phyloP scores from a whole-genome alignment of 2,329 filamentous ascomycete species.

The Diplodia corticola region DNA sequence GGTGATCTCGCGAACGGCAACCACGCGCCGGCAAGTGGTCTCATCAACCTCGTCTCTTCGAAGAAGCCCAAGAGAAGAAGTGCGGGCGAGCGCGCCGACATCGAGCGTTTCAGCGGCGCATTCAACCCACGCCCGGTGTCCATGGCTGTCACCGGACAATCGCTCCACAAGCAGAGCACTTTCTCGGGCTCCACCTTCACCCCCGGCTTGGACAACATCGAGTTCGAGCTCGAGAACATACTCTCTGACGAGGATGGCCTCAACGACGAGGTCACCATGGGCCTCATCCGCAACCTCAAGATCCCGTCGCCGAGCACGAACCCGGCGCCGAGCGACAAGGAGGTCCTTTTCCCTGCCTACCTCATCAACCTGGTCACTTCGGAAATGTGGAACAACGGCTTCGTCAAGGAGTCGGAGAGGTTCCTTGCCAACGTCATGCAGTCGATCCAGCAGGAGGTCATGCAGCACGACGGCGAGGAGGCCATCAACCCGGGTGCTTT shows the following conservation, averaged over 20 bases:
- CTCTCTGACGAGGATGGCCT: slow-evolving; percentile 93
- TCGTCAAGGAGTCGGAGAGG: slow-evolving; percentile 97
- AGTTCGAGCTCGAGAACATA: slow-evolving; percentile 90
- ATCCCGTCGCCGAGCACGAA: slow-evolving; percentile 86
- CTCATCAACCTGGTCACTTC: slow-evolving; percentile 98
- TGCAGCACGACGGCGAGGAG: slow-evolving; percentile 97
- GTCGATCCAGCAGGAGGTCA: slow-evolving; percentile 98
- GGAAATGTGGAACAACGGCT: slow-evolving; percentile 99
- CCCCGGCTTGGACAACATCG: slow-evolving; percentile 83
- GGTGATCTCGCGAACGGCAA: slow-evolving; percentile 66
- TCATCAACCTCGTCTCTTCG: slow-evolving; percentile 95
- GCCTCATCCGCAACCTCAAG: slow-evolving; percentile 93
- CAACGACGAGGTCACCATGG: slow-evolving; percentile 96
- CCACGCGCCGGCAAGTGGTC: slow-evolving; percentile 62
- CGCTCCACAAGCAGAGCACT: slow-evolving; percentile 63
- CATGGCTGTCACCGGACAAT: slow-evolving; percentile 74
- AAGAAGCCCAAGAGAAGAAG: slow-evolving; percentile 97
- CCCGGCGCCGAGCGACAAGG: slow-evolving; percentile 93
- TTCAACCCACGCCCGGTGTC: slow-evolving; percentile 96
- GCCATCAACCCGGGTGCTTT: slow-evolving; percentile 96
- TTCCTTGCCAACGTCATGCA: slow-evolving; percentile 99
- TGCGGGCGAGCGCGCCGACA: slow-evolving; percentile 79
- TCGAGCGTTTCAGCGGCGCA: slow-evolving; percentile 85
- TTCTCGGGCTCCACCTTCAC: slow-evolving; percentile 75
- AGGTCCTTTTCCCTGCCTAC: slow-evolving; percentile 97